phyloP scores from a whole-genome alignment of 2,329 filamentous ascomycete species.

The Byssothecium circinans region DNA sequence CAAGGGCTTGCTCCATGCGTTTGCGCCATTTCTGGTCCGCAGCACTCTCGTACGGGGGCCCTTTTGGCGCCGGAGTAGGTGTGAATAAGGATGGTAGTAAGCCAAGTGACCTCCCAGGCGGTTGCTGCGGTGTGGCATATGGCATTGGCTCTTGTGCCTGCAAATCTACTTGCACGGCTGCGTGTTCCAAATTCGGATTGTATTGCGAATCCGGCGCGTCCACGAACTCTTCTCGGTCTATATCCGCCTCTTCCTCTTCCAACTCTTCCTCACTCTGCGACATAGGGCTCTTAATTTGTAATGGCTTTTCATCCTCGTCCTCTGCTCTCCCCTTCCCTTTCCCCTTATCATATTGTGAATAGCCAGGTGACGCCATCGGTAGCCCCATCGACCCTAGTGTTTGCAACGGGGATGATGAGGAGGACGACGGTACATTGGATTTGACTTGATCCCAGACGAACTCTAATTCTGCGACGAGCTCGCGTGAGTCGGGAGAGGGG shows the following conservation, averaged over 20 bases:
- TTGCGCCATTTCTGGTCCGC: conserved; percentile 70
- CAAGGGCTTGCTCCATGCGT: conserved; percentile 80
- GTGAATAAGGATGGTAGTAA: conserved; percentile 16
- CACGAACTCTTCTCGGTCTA: conserved; percentile 49
- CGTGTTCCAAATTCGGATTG: conserved; percentile 27
- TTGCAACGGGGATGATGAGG: conserved; percentile 48
- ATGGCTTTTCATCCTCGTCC: conserved; percentile 21
- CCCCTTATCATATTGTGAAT: conserved; percentile 48
- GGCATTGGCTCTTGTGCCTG: conserved; percentile 12
- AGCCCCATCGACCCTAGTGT: conserved; percentile 39
- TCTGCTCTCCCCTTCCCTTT: conserved; percentile 25
- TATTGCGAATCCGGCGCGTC: conserved; percentile 53
- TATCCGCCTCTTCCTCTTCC: conserved; percentile 40
- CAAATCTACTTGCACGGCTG: conserved; percentile 17
- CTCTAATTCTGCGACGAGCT: conserved; percentile 91
- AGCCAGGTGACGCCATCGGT: conserved; percentile 29
- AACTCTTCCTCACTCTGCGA: conserved; percentile 68
- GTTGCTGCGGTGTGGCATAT: conserved; percentile 12
- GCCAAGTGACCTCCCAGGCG: conserved; percentile 3
- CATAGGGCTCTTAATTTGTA: conserved; percentile 76
- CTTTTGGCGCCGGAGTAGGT: conserved; percentile 18
- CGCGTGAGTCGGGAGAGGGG: conserved; percentile 78
- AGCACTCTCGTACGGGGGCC: conserved; percentile 16
- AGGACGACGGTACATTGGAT: conserved; percentile 70
- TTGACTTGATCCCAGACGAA: conserved; percentile 99